Evolutionary conservation across 805 yeast genomes (phyloP).

Genomic region (Metschnikowia lachancei): DNA sequence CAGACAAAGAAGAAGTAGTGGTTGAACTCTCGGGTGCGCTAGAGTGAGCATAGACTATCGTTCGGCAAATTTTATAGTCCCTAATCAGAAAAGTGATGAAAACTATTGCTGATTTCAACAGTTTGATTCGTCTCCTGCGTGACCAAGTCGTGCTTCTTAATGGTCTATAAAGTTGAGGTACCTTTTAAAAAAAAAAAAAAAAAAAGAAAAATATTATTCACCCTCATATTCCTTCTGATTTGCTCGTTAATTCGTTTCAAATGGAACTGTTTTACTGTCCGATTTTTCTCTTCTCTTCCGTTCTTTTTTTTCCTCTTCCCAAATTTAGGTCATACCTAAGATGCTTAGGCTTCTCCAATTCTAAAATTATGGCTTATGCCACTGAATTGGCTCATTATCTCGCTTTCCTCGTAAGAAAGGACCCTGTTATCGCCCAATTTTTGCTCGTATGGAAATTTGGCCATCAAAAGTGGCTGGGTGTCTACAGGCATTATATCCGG

Average conservation of each 20-base stretch:
- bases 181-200: no score
- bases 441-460: slow-evolving; percentile 21
- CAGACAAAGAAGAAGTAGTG: background rate
- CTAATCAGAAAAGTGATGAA: no score
- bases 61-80: no score
- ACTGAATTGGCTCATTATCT: slow-evolving; percentile 14
- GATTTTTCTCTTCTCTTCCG: background rate
- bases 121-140: no score
- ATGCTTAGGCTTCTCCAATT: background rate
- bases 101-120: background rate
- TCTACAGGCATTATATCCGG: slow-evolving; percentile 6
- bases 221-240: no score
- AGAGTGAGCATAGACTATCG: background rate
- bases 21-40: background rate
- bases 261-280: background rate
- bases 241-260: background rate
- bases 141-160: no score
- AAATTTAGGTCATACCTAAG: background rate
- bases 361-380: background rate
- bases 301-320: background rate
- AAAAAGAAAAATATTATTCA: no score
- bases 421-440: slow-evolving; percentile 8
- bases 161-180: no score
- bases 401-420: slow-evolving; percentile 19
- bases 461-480: slow-evolving; percentile 10